A percentile compares a stretch with the other conserved stretches of the same genome.
Conservation (phyloP, 352 stramenopile species). For the Albugo candida region DNA sequence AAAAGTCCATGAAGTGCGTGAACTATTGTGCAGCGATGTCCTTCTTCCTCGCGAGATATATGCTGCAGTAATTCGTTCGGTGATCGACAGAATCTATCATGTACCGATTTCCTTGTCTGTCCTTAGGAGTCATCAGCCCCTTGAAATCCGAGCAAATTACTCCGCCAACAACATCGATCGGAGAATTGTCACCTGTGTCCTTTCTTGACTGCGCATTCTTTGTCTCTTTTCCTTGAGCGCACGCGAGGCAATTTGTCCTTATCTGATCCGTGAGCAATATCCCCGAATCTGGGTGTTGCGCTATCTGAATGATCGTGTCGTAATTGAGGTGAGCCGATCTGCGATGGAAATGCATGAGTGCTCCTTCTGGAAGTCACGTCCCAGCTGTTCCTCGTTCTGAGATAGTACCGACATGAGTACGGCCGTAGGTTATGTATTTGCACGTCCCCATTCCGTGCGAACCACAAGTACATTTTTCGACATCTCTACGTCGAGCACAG, state of each 20-base stretch:
- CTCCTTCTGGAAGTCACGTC: neutral
- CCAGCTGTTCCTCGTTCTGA: neutral
- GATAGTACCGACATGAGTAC: neutral
- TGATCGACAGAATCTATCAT: conserved; percentile 2
- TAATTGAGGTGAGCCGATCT: neutral
- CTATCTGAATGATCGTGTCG: neutral
- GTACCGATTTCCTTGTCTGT: neutral
- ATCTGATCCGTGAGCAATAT: neutral
- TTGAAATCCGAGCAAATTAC: neutral
- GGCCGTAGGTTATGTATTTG: too few relatives aligned
- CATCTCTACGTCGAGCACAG: neutral
- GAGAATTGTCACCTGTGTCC: neutral
- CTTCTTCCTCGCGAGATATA: conserved; percentile 1
- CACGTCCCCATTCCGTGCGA: neutral
- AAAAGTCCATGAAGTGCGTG: neutral
- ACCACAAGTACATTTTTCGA: neutral
- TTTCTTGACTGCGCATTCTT: neutral
- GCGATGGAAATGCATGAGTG: neutral
- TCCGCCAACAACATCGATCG: neutral
- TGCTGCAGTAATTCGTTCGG: neutral
- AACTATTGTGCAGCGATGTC: neutral
- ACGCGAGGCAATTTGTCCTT: neutral
- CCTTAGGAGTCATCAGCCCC: conserved; percentile 1
- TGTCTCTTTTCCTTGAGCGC: neutral
- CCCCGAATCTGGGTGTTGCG: neutral